Evolutionary conservation across 371 early-diverging fungal genomes (phyloP).

Genomic region (Actinomortierella ambigua): DNA sequence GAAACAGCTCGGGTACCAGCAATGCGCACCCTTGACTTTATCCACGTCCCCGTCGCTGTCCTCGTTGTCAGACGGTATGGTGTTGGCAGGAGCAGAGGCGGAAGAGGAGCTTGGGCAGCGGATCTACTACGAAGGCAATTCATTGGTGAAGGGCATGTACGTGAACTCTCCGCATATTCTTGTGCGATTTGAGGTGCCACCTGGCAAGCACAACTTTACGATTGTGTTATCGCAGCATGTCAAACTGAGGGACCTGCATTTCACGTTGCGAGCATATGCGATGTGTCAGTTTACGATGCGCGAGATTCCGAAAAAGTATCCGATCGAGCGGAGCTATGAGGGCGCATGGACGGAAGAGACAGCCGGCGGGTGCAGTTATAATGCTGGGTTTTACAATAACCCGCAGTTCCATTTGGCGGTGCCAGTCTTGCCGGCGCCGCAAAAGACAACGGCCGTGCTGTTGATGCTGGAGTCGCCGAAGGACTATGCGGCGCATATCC

Average conservation of each 20-base stretch:
- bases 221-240: constrained; percentile 84
- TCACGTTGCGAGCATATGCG: constrained; percentile 76
- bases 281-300: constrained; percentile 66
- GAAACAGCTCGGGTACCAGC: constrained; percentile 8
- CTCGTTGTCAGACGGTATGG: no score
- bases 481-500: constrained; percentile 70
- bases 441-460: constrained; percentile 33
- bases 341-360: constrained; percentile 79
- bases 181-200: constrained; percentile 70
- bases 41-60: neutral
- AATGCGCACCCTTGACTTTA: constrained; percentile 1
- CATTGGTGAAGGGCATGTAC: constrained; percentile 77
- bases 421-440: constrained; percentile 35
- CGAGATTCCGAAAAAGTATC: constrained; percentile 68
- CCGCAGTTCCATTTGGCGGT: constrained; percentile 78
- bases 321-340: constrained; percentile 61
- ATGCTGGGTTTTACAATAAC: constrained; percentile 74
- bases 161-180: constrained; percentile 87
- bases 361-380: constrained; percentile 81
- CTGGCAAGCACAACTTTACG: constrained; percentile 67
- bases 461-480: constrained; percentile 73
- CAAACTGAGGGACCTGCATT: constrained; percentile 69
- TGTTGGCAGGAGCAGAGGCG: no score
- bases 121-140: constrained; percentile 78
- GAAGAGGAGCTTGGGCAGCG: constrained; percentile 61